A percentile compares a stretch with the other conserved stretches of the same genome.
These are phyloP conservation scores for Mesembryanthemum crystallinum DNA, from an alignment of 148 eudicot genomes.

Conservation along the genomic window DNA sequence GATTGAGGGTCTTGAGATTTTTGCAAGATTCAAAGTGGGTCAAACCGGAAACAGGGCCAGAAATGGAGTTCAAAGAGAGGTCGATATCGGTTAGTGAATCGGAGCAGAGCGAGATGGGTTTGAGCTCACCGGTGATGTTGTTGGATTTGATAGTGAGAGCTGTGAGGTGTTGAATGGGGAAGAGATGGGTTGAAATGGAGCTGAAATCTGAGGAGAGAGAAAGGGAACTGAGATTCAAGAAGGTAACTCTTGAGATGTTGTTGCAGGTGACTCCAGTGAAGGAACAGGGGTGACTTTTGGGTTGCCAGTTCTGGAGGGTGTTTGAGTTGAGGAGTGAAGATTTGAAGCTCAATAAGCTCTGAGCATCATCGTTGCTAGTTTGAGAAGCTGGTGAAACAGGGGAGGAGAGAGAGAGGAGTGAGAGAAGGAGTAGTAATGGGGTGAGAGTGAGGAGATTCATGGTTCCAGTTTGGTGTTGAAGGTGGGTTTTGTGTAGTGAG, in stretches of 20 bases:
- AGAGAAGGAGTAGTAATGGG: slow-evolving; percentile 7
- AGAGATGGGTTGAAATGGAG: slow-evolving; percentile 35
- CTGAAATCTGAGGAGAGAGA: slow-evolving; percentile 43
- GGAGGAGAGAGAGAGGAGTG: slow-evolving; percentile 12
- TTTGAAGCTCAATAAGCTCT: slow-evolving; percentile 67
- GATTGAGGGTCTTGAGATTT: slow-evolving; percentile 42
- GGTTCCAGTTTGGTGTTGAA: not conserved
- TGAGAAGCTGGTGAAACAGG: slow-evolving; percentile 15
- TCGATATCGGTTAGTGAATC: slow-evolving; percentile 41
- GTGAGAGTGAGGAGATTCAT: slow-evolving; percentile 5
- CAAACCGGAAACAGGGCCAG: slow-evolving; percentile 48
- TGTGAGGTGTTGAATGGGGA: slow-evolving; percentile 38
- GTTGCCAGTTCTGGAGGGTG: slow-evolving; percentile 49
- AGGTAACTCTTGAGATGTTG: slow-evolving; percentile 39
- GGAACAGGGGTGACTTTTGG: slow-evolving; percentile 44
- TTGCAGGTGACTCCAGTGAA: slow-evolving; percentile 70
- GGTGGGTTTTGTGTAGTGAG: too few relatives aligned
- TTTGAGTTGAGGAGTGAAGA: slow-evolving; percentile 46
- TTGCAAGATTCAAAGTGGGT: slow-evolving; percentile 41
- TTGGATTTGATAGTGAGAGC: slow-evolving; percentile 39
- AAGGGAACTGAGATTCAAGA: slow-evolving; percentile 44
- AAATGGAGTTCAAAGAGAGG: slow-evolving; percentile 57
- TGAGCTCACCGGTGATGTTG: slow-evolving; percentile 54
- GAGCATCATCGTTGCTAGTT: slow-evolving; percentile 26
- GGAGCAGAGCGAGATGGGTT: slow-evolving; percentile 29